phyloP scores from a whole-genome alignment of 2,329 filamentous ascomycete genomes.

The Hypoxylon sp. region DNA sequence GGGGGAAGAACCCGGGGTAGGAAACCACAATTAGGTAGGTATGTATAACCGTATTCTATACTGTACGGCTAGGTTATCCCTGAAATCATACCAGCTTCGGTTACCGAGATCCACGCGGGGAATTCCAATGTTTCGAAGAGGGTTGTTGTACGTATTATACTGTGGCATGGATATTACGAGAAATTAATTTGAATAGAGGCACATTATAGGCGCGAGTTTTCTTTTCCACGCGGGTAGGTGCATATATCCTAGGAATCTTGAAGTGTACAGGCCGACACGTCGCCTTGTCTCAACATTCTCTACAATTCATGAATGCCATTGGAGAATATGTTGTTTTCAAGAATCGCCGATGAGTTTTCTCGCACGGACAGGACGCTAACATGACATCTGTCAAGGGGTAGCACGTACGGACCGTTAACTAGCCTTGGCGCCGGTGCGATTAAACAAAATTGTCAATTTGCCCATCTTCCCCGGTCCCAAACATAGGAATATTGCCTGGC shows the following conservation, averaged over 20 bases:
- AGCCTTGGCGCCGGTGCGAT: slow-evolving; percentile 23
- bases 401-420: slow-evolving; percentile 19
- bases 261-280: neutral
- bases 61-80: slow-evolving; percentile 10
- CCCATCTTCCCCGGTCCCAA: slow-evolving; percentile 15
- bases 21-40: slow-evolving; percentile 3
- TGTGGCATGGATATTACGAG: slow-evolving; percentile 14
- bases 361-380: slow-evolving; percentile 23
- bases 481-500: slow-evolving; percentile 1
- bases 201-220: slow-evolving; percentile 1
- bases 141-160: slow-evolving; percentile 12
- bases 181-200: slow-evolving; percentile 6
- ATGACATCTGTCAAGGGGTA: slow-evolving; percentile 11
- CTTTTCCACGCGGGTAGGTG: neutral
- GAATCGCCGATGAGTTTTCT: slow-evolving; percentile 14
- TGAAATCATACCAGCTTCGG: slow-evolving; percentile 15
- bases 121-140: slow-evolving; percentile 17
- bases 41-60: slow-evolving; percentile 9
- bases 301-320: neutral
- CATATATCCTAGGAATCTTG: neutral
- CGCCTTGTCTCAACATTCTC: neutral
- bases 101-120: slow-evolving; percentile 20
- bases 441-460: slow-evolving; percentile 21
- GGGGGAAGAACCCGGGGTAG: slow-evolving; percentile 17
- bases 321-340: slow-evolving; percentile 11